Evolutionary conservation across 441 rosid species (phyloP).

Genomic region (Codiaeum variegatum): DNA sequence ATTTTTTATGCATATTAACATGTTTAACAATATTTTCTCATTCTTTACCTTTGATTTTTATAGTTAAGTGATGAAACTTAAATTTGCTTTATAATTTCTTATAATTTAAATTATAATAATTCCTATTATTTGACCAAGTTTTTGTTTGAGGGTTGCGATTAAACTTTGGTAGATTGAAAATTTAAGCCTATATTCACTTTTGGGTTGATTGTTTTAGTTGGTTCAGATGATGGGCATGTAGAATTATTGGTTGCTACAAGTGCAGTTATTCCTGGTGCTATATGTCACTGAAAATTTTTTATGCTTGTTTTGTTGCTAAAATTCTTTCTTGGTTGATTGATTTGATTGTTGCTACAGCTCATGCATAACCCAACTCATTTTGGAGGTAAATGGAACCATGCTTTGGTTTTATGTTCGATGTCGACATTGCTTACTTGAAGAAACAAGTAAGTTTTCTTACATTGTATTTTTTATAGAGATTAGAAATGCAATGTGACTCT

Average conservation of each 20-base stretch:
- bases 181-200: constrained; percentile 23
- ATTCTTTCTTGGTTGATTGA: constrained; percentile 22
- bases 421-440: constrained; percentile 57
- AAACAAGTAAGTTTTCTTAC: constrained; percentile 52
- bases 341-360: constrained; percentile 51
- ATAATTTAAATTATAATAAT: too few relatives aligned
- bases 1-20: too few relatives aligned
- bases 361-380: constrained; percentile 50
- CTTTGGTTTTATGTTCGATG: constrained; percentile 69
- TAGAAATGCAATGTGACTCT: constrained; percentile 55
- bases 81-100: too few relatives aligned
- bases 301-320: constrained; percentile 7
- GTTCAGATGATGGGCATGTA: constrained; percentile 83
- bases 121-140: too few relatives aligned
- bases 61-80: too few relatives aligned
- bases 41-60: not conserved
- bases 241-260: constrained; percentile 94
- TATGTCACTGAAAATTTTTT: constrained; percentile 16
- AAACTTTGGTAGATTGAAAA: too few relatives aligned
- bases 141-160: too few relatives aligned
- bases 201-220: constrained; percentile 46
- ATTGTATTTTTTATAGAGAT: constrained; percentile 37
- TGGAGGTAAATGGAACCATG: constrained; percentile 88
- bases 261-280: constrained; percentile 65
- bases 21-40: not conserved